A percentile compares a stretch with the other conserved stretches of the same genome.
These are phyloP conservation scores for Trypanosoma conorhini DNA, from an alignment of 208 protist genomes.

Conservation along the genomic window DNA sequence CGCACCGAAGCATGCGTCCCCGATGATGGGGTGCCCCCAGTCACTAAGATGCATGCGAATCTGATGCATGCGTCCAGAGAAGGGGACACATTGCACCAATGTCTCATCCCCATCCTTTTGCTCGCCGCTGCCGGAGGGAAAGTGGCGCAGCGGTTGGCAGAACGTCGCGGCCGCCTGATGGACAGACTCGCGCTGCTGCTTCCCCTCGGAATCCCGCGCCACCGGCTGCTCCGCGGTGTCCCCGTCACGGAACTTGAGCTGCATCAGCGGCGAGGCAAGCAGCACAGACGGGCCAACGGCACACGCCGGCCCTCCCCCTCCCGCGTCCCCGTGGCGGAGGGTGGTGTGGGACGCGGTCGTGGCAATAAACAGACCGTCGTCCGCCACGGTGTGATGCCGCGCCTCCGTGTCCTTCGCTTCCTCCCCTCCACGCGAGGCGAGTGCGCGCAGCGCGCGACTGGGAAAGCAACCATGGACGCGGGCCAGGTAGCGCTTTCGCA, in stretches of 20 bases:
- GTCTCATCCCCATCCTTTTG: conserved; percentile 14
- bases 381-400: background rate
- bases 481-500: conserved; percentile 52
- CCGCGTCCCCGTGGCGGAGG: background rate
- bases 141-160: conserved; percentile 36
- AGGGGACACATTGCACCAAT: conserved; percentile 83
- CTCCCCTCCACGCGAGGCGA: background rate
- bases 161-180: conserved; percentile 38
- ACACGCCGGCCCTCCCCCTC: background rate
- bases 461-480: conserved; percentile 40
- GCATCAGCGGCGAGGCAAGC: conserved; percentile 19
- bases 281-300: conserved; percentile 8
- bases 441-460: background rate
- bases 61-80: conserved; percentile 92
- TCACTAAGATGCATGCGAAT: conserved; percentile 84
- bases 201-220: background rate
- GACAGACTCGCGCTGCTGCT: conserved; percentile 3
- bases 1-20: conserved; percentile 52
- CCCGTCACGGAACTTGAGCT: conserved; percentile 24
- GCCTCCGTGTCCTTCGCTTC: conserved; percentile 4
- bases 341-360: background rate
- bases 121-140: background rate
- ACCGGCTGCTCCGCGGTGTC: background rate
- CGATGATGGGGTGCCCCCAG: conserved; percentile 82
- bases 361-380: conserved; percentile 4